Evolutionary conservation across 352 stramenopile species (phyloP), one percentile per base, ranked within the genome.

Genomic region (Globisporangium paddicum): DNA sequence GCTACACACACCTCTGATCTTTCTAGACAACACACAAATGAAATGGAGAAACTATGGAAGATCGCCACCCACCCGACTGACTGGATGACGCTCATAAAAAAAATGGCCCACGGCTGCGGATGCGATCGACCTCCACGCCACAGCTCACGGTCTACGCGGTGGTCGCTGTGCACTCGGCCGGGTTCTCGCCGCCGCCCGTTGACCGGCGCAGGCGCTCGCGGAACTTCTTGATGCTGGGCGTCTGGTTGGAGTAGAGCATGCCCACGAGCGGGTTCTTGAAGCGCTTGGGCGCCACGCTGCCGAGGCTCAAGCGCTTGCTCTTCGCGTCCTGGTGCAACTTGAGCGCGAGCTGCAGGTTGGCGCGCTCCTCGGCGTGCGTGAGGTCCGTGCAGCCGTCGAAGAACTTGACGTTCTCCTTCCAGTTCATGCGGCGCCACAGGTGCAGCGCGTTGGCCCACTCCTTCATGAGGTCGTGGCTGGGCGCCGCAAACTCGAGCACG

Each of bases 391-490:
- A 71, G 55, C 67, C 64, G 35, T 90, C 80, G 30, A 93, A 93
- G 69, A 93, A 93, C 66, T 82, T 90, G 66, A 93, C 82, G 59
- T 93, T 85, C 52, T 93, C 82, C 60, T 90, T 90, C 82, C 82
- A 93, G 70, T 87, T 93, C 82, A 93, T 93, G 48, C 82, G 82
- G 18, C 80, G 80, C 82, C 82, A 93, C 13, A 93, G 68, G 45
- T 93, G 82, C 62, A 93, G 64, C 45, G 82, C 73, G 64, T 93
- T 93, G 56, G 82, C 82, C 82, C 82, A 93, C 64, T 93, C 82
- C 67, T 90, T 93, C 82, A 93, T 93, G 5, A 93, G 67, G 63
- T 87, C 80, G 42, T 86, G 79, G 6, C 64, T 86, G 0, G 82
- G 78, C 23, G 82, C 82, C 10, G 80, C 79, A 45, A 93, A 89